phyloP scores from a whole-genome alignment of 768 basidiomycete species.

The Rhodotorula kratochvilovae region DNA sequence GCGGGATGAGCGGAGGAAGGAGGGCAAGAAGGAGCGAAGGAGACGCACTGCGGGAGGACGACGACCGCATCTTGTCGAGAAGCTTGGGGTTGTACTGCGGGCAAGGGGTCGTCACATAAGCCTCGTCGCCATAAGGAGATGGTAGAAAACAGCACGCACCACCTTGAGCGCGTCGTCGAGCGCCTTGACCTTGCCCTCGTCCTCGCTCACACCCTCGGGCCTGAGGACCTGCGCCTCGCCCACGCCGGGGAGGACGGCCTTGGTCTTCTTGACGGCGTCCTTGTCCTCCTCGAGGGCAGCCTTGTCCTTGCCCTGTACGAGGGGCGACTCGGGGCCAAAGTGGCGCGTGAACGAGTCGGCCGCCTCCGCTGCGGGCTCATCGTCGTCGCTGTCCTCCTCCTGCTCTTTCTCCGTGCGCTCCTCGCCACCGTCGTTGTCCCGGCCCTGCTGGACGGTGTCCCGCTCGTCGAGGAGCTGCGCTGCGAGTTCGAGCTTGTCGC shows the following conservation, averaged over 20 bases:
- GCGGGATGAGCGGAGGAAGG: background rate
- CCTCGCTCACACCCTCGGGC: slow-evolving; percentile 6
- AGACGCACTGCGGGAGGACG: slow-evolving; percentile 1
- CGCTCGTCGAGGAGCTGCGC: background rate
- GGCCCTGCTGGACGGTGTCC: background rate
- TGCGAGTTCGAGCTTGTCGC: background rate
- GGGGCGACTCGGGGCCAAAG: slow-evolving; percentile 9
- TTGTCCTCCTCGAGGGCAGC: background rate
- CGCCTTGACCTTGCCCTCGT: background rate
- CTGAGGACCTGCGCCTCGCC: background rate
- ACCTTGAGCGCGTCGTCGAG: slow-evolving; percentile 1
- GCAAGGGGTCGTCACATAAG: background rate
- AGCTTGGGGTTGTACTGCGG: slow-evolving; percentile 37
- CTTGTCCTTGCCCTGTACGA: slow-evolving; percentile 1
- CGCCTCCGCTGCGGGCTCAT: background rate
- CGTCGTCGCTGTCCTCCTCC: background rate
- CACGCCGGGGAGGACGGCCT: background rate
- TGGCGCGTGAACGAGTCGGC: slow-evolving; percentile 12
- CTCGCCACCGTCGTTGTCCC: background rate
- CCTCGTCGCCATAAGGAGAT: background rate
- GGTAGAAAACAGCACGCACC: background rate
- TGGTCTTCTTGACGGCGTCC: background rate
- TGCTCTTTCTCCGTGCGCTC: background rate
- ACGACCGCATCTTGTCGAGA: slow-evolving; percentile 31
- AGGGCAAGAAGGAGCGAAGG: background rate